Percentiles rank a stretch among this genome's conserved stretches.
Evolutionary conservation across 257 asterid species (phyloP).

Genomic region (Nicotiana paniculata): DNA sequence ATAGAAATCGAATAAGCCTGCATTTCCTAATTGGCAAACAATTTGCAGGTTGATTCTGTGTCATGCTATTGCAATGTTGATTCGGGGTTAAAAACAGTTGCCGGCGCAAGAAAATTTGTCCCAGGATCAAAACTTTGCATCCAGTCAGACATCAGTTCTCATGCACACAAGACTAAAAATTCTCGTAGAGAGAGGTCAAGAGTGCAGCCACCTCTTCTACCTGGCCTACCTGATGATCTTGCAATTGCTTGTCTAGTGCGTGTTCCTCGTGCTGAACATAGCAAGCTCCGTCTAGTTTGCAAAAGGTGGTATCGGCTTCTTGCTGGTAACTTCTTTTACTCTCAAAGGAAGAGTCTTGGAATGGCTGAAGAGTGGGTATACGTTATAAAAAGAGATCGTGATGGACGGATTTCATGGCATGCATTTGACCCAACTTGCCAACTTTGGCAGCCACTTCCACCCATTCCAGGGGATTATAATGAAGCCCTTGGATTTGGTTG

Average conservation of each 20-base stretch:
- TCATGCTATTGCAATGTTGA: slow-evolving; percentile 48
- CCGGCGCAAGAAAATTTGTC: slow-evolving; percentile 39
- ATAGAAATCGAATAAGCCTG: background rate
- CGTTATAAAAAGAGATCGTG: slow-evolving; percentile 39
- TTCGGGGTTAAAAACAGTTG: slow-evolving; percentile 37
- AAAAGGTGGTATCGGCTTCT: slow-evolving; percentile 40
- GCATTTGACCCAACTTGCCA: slow-evolving; percentile 40
- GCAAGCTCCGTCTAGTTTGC: slow-evolving; percentile 42
- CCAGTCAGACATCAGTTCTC: slow-evolving; percentile 39
- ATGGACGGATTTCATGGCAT: slow-evolving; percentile 42
- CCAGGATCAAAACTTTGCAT: slow-evolving; percentile 43
- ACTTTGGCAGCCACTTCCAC: slow-evolving; percentile 45
- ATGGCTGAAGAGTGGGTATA: slow-evolving; percentile 47
- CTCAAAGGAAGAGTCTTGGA: slow-evolving; percentile 35
- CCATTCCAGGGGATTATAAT: slow-evolving; percentile 37
- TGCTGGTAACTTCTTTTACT: slow-evolving; percentile 39
- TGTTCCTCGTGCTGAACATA: slow-evolving; percentile 41
- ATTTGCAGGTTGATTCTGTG: slow-evolving; percentile 36
- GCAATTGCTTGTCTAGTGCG: slow-evolving; percentile 43
- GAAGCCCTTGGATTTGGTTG: slow-evolving; percentile 45
- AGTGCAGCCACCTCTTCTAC: slow-evolving; percentile 36
- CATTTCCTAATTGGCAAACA: background rate
- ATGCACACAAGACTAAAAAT: slow-evolving; percentile 28
- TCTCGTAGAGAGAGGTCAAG: slow-evolving; percentile 35
- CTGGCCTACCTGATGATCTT: slow-evolving; percentile 45